Evolutionary conservation across 2,329 filamentous ascomycete genomes (phyloP).

Genomic region (Diplodia seriata): DNA sequence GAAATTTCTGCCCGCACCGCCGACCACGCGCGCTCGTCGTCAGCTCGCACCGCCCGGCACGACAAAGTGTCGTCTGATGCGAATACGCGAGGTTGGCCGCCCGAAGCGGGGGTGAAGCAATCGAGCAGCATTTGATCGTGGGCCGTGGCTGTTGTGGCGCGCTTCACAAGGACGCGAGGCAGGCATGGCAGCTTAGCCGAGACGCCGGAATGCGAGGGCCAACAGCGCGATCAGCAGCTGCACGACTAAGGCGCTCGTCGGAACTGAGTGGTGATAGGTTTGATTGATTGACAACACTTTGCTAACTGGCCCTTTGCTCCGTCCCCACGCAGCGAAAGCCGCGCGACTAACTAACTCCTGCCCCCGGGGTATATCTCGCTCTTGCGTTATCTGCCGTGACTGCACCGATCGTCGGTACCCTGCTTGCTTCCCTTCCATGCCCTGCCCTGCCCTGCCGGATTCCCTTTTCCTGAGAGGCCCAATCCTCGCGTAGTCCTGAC

Average conservation of each 20-base stretch:
- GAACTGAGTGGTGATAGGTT: conserved; percentile 4
- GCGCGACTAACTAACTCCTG: background rate
- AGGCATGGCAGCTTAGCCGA: conserved; percentile 10
- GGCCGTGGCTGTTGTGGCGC: conserved; percentile 20
- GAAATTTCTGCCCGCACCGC: conserved; percentile 15
- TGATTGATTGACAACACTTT: conserved; percentile 7
- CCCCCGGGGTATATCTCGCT: conserved; percentile 21
- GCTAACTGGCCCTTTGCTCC: conserved; percentile 2
- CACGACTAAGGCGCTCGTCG: conserved; percentile 12
- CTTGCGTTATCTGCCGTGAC: conserved; percentile 3
- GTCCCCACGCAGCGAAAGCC: conserved; percentile 16
- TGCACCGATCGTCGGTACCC: conserved; percentile 10
- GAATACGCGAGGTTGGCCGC: background rate
- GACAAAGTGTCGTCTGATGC: conserved; percentile 2
- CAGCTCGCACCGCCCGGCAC: background rate
- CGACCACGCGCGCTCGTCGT: background rate
- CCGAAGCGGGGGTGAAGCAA: background rate
- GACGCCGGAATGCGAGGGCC: background rate
- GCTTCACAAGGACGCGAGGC: background rate
- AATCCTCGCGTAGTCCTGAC: background rate
- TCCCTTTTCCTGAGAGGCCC: background rate
- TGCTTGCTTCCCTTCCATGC: conserved; percentile 1
- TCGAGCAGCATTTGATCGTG: conserved; percentile 5
- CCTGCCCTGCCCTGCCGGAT: no score
- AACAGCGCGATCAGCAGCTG: background rate